Evolutionary conservation across 2,329 filamentous ascomycete genomes (phyloP).

Genomic region (Ceratocystis harringtonii): DNA sequence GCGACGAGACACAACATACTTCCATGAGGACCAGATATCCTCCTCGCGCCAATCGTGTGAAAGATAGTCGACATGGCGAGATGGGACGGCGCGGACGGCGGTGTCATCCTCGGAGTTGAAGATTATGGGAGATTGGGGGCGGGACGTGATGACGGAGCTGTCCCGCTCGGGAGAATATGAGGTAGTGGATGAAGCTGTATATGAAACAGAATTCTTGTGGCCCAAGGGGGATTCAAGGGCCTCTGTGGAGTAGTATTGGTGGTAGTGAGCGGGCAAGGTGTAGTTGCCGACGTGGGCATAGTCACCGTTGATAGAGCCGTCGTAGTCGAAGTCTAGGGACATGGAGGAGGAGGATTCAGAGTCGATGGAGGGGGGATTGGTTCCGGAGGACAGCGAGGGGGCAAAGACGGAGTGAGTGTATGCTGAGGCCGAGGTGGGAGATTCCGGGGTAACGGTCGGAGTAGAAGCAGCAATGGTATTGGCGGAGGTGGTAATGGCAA

Average conservation of each 20-base stretch:
- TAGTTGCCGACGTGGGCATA: slow-evolving; percentile 33
- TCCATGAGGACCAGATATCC: slow-evolving; percentile 96
- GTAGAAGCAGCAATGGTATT: background rate
- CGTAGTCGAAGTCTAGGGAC: slow-evolving; percentile 44
- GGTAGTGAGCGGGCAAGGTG: slow-evolving; percentile 32
- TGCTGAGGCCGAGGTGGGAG: background rate
- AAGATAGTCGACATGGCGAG: slow-evolving; percentile 85
- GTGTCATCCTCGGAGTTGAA: slow-evolving; percentile 57
- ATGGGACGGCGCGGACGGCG: slow-evolving; percentile 57
- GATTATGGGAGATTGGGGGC: slow-evolving; percentile 38
- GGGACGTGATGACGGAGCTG: slow-evolving; percentile 34
- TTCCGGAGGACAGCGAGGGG: background rate
- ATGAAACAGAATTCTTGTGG: slow-evolving; percentile 36
- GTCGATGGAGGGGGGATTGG: slow-evolving; percentile 21
- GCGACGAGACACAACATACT: slow-evolving; percentile 71
- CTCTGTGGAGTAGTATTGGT: slow-evolving; percentile 33
- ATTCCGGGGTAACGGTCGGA: background rate
- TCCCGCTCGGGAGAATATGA: slow-evolving; percentile 35
- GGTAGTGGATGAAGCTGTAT: slow-evolving; percentile 29
- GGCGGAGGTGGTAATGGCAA: background rate
- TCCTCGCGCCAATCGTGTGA: slow-evolving; percentile 90
- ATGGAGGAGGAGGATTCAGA: slow-evolving; percentile 39
- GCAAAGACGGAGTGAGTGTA: background rate
- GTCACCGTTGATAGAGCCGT: slow-evolving; percentile 27
- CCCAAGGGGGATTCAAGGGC: slow-evolving; percentile 37